phyloP scores from a whole-genome alignment of 805 yeast genomes.

The Teunomyces funiuensis region DNA sequence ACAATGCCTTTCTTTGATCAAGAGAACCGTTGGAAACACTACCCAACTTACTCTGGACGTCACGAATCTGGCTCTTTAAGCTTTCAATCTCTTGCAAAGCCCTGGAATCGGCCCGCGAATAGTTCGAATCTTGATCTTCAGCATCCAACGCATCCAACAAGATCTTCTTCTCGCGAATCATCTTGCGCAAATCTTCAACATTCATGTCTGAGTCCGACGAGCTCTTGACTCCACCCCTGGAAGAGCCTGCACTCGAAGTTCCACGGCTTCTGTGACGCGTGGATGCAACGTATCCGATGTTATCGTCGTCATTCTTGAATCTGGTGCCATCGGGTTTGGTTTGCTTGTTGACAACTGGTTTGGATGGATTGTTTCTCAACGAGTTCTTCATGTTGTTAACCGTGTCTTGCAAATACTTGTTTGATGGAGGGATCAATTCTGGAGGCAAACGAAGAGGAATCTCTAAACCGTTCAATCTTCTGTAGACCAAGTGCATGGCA shows the following conservation, averaged over 20 bases:
- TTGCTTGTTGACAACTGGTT: constrained; percentile 18
- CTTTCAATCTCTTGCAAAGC: constrained; percentile 59
- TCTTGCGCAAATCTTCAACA: constrained; percentile 58
- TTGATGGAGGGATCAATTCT: constrained; percentile 85
- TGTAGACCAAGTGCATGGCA: constrained; percentile 95
- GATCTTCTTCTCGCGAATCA: constrained; percentile 70
- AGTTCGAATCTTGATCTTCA: constrained; percentile 50
- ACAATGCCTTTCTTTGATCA: constrained; percentile 50
- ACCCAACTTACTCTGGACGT: constrained; percentile 36
- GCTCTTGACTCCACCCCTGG: constrained; percentile 15
- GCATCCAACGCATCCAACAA: constrained; percentile 70
- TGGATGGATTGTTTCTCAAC: constrained; percentile 35
- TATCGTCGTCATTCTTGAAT: constrained; percentile 73
- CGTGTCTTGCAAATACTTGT: constrained; percentile 68
- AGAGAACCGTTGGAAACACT: constrained; percentile 27
- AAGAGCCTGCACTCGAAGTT: constrained; percentile 11
- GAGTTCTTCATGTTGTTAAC: constrained; percentile 69
- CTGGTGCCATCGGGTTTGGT: constrained; percentile 34
- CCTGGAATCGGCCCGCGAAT: constrained; percentile 33
- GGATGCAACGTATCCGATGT: constrained; percentile 65
- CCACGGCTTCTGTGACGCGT: constrained; percentile 54
- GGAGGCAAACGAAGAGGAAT: constrained; percentile 83
- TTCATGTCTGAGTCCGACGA: constrained; percentile 38
- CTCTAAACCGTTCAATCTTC: constrained; percentile 85
- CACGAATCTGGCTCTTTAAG: constrained; percentile 60